phyloP scores from a whole-genome alignment of 164 flowering plant genomes.

The Tetracentron sinense region DNA sequence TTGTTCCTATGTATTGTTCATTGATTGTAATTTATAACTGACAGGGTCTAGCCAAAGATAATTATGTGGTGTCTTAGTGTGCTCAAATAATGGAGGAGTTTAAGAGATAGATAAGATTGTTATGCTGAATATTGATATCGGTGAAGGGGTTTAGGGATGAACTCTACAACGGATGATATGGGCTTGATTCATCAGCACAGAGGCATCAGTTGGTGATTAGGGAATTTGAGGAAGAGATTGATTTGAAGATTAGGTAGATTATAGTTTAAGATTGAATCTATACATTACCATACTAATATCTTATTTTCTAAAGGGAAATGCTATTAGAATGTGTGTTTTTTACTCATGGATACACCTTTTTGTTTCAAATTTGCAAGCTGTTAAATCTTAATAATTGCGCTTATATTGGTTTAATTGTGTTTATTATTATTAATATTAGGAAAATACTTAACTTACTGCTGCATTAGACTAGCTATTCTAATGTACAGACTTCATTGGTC shows the following conservation, averaged over 20 bases:
- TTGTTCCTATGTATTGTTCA: background rate
- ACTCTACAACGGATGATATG: constrained; percentile 86
- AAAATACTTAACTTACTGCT: too few species aligned
- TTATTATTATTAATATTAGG: too few species aligned
- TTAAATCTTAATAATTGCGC: too few species aligned
- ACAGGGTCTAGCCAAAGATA: background rate
- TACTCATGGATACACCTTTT: too few species aligned
- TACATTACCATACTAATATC: too few species aligned
- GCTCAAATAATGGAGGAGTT: background rate
- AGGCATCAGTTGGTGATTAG: constrained; percentile 87
- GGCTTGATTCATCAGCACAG: constrained; percentile 85
- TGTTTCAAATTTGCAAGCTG: too few species aligned
- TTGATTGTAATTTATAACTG: background rate
- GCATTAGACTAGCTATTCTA: too few species aligned
- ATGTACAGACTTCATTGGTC: too few species aligned
- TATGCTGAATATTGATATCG: constrained; percentile 79
- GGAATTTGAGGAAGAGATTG: constrained; percentile 89
- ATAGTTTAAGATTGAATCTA: too few species aligned
- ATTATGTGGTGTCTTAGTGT: background rate
- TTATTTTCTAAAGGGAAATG: too few species aligned
- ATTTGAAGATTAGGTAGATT: constrained; percentile 93
- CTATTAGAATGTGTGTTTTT: too few species aligned
- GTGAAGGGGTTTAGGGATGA: constrained; percentile 59
- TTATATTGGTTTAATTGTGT: too few species aligned
- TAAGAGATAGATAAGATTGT: constrained; percentile 22